These are phyloP conservation scores for Dactylellina haptotyla DNA, from an alignment of 2,329 filamentous ascomycete genomes.

Conservation along the genomic window DNA sequence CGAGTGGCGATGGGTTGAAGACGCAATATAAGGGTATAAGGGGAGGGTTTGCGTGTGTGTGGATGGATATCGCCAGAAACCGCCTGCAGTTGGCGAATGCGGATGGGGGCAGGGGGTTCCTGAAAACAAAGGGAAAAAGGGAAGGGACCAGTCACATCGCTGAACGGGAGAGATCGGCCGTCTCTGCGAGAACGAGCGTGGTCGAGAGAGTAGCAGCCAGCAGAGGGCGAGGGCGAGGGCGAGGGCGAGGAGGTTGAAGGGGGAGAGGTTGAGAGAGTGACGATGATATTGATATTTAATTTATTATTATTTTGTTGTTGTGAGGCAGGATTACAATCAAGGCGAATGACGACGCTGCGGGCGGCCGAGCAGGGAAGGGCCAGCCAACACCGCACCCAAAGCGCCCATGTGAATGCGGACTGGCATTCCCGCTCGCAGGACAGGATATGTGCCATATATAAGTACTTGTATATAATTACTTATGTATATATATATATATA, in stretches of 20 bases:
- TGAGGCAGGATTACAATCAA: no score
- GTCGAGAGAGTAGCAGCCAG: no score
- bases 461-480: no score
- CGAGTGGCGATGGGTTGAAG: not conserved
- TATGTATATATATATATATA: no score
- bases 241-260: not conserved
- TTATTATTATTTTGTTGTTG: constrained; percentile 13
- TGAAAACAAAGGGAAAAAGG: not conserved
- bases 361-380: constrained; percentile 23
- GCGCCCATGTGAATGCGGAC: constrained; percentile 26
- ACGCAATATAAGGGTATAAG: not conserved
- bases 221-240: not conserved
- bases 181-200: constrained; percentile 1
- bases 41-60: constrained; percentile 2
- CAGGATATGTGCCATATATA: no score
- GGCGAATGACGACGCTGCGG: constrained; percentile 29
- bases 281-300: no score
- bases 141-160: constrained; percentile 1
- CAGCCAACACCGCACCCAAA: constrained; percentile 22
- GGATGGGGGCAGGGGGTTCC: not conserved
- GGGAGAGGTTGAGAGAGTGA: constrained; percentile 7
- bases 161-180: not conserved
- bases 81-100: constrained; percentile 35
- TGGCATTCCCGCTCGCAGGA: no score
- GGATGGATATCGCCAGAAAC: constrained; percentile 25